Conservation (phyloP, 495 filamentous ascomycete species). For the Neurospora sp. region DNA sequence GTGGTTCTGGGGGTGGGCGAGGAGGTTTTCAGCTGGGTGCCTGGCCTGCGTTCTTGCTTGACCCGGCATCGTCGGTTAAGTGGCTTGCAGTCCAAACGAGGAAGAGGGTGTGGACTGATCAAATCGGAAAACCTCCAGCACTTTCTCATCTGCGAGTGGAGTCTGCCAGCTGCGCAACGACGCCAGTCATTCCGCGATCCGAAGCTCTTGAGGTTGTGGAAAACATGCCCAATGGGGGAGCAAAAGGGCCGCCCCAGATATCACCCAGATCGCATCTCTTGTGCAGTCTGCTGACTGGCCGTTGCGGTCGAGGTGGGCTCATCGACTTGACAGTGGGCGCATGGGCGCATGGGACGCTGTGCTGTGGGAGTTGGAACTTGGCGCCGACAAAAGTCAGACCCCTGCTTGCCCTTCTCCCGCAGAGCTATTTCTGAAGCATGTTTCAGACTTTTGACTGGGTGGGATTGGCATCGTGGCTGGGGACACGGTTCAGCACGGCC, state of each 20-base stretch:
- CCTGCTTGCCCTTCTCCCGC: background rate
- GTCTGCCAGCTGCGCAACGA: conserved; percentile 2
- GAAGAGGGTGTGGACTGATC: background rate
- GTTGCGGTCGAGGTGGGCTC: background rate
- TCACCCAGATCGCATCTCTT: background rate
- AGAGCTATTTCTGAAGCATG: conserved; percentile 26
- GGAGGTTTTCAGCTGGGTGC: background rate
- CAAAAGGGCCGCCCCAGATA: background rate
- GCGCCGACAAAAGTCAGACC: conserved; percentile 3
- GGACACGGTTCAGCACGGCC: conserved; percentile 7
- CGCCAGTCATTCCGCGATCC: background rate
- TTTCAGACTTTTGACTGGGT: conserved; percentile 21
- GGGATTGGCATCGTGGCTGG: conserved; percentile 19
- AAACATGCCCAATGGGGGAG: background rate
- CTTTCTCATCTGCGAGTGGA: conserved; percentile 1
- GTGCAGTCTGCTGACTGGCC: background rate
- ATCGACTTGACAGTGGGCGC: background rate
- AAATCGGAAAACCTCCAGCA: background rate
- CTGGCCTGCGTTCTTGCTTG: background rate
- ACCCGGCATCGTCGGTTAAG: background rate
- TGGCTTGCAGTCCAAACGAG: background rate
- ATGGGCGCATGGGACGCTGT: background rate
- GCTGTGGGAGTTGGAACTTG: background rate
- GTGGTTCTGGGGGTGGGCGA: background rate
- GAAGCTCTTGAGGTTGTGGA: background rate